These are phyloP conservation scores for Irpex sp. DNA, from an alignment of 1,284 basidiomycete species.

Conservation along the genomic window DNA sequence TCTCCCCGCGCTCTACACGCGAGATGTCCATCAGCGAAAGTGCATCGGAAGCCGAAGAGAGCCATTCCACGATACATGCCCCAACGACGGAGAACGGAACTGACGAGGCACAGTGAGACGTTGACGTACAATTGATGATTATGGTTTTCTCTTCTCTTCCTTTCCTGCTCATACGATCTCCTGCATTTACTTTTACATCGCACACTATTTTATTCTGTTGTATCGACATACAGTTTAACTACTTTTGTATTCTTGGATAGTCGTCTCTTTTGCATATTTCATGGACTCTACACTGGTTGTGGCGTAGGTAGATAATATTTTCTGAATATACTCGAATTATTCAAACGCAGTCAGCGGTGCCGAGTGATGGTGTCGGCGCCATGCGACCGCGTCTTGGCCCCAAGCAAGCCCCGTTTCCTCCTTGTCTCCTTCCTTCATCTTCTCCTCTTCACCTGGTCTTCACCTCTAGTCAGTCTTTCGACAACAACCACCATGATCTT, in stretches of 20 bases:
- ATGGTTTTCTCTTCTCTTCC: neutral
- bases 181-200: conserved; percentile 10
- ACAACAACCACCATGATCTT: conserved; percentile 6
- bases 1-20: neutral
- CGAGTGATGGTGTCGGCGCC: neutral
- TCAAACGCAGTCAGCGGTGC: neutral
- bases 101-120: neutral
- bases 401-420: neutral
- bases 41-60: neutral
- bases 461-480: conserved; percentile 1
- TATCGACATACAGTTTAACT: conserved; percentile 5
- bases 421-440: conserved; percentile 1
- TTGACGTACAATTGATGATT: neutral
- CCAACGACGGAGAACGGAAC: too few species aligned
- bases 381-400: neutral
- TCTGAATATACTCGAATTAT: neutral
- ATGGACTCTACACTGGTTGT: conserved; percentile 6
- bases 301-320: neutral
- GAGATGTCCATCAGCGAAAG: neutral
- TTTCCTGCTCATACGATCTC: conserved; percentile 9
- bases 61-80: neutral
- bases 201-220: conserved; percentile 8
- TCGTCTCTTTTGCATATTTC: conserved; percentile 7
- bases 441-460: neutral
- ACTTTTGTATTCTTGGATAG: conserved; percentile 4